Evolutionary conservation across 257 asterid species (phyloP).

Genomic region (Penstemon newberryi): DNA sequence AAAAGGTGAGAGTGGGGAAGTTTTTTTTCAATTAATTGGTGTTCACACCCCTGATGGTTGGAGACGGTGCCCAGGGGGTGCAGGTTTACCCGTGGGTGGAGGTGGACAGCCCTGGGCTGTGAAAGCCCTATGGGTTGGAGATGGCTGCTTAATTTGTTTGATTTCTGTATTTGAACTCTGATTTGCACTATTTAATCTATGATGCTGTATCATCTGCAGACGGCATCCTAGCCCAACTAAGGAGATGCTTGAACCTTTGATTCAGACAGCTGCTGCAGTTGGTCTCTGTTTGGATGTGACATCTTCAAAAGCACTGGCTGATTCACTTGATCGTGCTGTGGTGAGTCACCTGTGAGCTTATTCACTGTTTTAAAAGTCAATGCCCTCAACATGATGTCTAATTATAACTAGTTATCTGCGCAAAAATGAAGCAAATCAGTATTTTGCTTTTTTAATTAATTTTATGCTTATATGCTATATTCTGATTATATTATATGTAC

Average conservation of each 20-base stretch:
- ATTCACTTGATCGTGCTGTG: slow-evolving; percentile 96
- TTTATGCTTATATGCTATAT: no score
- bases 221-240: slow-evolving; percentile 98
- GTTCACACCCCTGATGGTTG: no score
- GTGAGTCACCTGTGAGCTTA: slow-evolving; percentile 47
- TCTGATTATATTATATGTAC: no score
- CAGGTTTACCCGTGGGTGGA: no score
- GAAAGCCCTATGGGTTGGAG: no score
- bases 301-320: slow-evolving; percentile 96
- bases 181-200: slow-evolving; percentile 16
- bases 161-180: slow-evolving; percentile 21
- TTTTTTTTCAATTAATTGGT: no score
- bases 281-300: slow-evolving; percentile 83
- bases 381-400: slow-evolving; percentile 1
- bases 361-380: slow-evolving; percentile 9
- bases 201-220: slow-evolving; percentile 46
- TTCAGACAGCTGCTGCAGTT: slow-evolving; percentile 86
- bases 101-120: no score
- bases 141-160: slow-evolving; percentile 9
- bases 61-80: no score
- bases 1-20: no score
- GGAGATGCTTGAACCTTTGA: slow-evolving; percentile 96
- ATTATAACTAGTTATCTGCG: slow-evolving; percentile 21
- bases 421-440: slow-evolving; percentile 19
- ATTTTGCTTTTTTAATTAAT: neutral